phyloP scores from a whole-genome alignment of 2,329 filamentous ascomycete genomes.

The Apiospora rasikravindrae region DNA sequence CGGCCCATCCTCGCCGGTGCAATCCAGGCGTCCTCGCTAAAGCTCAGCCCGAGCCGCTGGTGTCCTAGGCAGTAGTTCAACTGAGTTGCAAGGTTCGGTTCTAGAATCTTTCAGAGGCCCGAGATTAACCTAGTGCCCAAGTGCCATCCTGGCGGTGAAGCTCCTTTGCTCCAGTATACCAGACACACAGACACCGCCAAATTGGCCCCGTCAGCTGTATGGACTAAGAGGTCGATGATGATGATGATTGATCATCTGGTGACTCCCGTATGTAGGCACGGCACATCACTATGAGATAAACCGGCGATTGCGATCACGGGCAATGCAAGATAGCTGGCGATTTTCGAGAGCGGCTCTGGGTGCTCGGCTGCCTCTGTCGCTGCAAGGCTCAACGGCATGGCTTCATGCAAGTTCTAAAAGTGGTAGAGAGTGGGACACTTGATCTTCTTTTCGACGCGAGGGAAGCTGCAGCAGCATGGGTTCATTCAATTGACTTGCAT shows the following conservation, averaged over 20 bases:
- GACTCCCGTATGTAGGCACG: neutral
- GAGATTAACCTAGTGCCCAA: neutral
- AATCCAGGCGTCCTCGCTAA: neutral
- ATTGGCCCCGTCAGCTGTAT: neutral
- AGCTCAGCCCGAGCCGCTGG: constrained; percentile 9
- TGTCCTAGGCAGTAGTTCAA: neutral
- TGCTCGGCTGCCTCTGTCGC: neutral
- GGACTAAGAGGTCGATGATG: neutral
- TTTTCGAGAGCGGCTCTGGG: constrained; percentile 1
- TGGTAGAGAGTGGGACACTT: constrained; percentile 15
- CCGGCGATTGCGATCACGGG: neutral
- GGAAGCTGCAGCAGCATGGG: constrained; percentile 15
- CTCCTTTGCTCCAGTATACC: neutral
- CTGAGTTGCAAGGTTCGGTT: neutral
- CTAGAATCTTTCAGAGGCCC: constrained; percentile 13
- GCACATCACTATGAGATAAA: neutral
- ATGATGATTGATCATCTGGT: constrained; percentile 3
- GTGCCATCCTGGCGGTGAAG: constrained; percentile 12
- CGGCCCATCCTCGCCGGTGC: neutral
- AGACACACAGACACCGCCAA: constrained; percentile 11
- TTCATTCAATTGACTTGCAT: constrained; percentile 15
- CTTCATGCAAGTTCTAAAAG: constrained; percentile 11
- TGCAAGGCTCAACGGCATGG: constrained; percentile 13
- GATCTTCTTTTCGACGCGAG: constrained; percentile 12
- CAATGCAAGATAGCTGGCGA: constrained; percentile 16